Evolutionary conservation across 2,329 filamentous ascomycete genomes (phyloP), one percentile per base, ranked within the genome.

Genomic region (Aaosphaeria pasadenensis): DNA sequence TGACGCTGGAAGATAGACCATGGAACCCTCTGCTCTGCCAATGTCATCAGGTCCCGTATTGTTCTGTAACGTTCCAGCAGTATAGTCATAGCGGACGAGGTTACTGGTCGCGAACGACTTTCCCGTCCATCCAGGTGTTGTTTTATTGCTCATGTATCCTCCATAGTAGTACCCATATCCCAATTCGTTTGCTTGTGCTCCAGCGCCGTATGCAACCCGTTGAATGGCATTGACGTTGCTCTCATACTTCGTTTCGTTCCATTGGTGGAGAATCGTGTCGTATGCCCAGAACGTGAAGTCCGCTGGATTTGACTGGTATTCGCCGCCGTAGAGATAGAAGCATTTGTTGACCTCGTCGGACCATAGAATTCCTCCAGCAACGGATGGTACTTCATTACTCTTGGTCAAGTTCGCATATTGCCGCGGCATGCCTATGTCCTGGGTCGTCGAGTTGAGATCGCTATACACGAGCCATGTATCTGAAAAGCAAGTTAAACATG

Each of bases 281-380:
- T 83, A 86, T 5, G 74, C 71, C 67, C 79, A 83, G 30, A 86
- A 74, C 24, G 67, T 67, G 46, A 79, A 78, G 0, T 73, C 61
- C 35, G 72, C 67, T 0, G 80, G 78, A 2, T 71, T 53, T 39
- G 36, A 52, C 35, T 59, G 60, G 49, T 77, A 80, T 52, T 85
- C 79, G 41, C 84, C 84, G 7, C 83, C 84, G 57, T 80, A 86
- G 2, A 83, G 71, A 59, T 84, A 86, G 43, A 87, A 76, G 39
- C 77, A 73, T 60, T 85, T 84, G 67, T 87, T 86, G 36, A 82
- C 73, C 29, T 77, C 71, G 60, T 86, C 84, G 6, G 76, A 71
- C 83, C 83, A 86, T 9, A 86, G 67, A 3, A 77, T 62, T 7
- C 75, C 76, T 29, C 76, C 73, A 39, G 69, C 66, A 6, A 78